Evolutionary conservation across 495 filamentous ascomycete species (phyloP).

Genomic region (Podospora fimiseda): DNA sequence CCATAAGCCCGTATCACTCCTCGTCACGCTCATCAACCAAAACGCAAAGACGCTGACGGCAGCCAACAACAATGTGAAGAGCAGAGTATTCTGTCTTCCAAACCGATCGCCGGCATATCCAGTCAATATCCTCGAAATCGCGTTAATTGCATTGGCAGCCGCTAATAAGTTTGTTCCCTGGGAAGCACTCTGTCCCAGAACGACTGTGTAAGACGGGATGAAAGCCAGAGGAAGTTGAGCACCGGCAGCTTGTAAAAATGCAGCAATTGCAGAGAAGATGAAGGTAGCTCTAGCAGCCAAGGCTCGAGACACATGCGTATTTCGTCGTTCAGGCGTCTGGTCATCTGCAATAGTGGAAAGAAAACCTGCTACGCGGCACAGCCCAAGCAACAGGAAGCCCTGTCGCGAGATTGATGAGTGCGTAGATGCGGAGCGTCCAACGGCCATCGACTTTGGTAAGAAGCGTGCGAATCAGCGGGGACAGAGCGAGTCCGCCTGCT

Average conservation of each 20-base stretch:
- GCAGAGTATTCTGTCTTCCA: slow-evolving; percentile 50
- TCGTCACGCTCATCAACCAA: slow-evolving; percentile 39
- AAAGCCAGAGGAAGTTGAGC: slow-evolving; percentile 41
- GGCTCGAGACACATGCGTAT: slow-evolving; percentile 36
- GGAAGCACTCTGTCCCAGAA: slow-evolving; percentile 33
- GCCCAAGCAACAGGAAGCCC: slow-evolving; percentile 42
- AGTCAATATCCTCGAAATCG: slow-evolving; percentile 43
- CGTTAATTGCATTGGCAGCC: slow-evolving; percentile 50
- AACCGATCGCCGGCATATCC: slow-evolving; percentile 45
- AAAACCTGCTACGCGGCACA: slow-evolving; percentile 36
- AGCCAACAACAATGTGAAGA: slow-evolving; percentile 43
- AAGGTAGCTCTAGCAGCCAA: slow-evolving; percentile 37
- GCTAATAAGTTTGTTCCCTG: slow-evolving; percentile 47
- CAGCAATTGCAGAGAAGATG: slow-evolving; percentile 37
- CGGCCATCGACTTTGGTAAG: slow-evolving; percentile 45
- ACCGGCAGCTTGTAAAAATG: slow-evolving; percentile 41
- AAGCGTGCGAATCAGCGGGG: slow-evolving; percentile 43
- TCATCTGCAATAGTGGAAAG: not conserved
- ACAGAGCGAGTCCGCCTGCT: slow-evolving; percentile 38
- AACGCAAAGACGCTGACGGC: slow-evolving; percentile 43
- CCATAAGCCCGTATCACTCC: slow-evolving; percentile 24
- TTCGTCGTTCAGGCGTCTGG: slow-evolving; percentile 18
- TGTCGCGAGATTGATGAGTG: slow-evolving; percentile 38
- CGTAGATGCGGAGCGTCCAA: slow-evolving; percentile 47
- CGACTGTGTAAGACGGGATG: slow-evolving; percentile 39